Evolutionary conservation across 805 yeast species (phyloP).

Genomic region (Candida lessepsii): DNA sequence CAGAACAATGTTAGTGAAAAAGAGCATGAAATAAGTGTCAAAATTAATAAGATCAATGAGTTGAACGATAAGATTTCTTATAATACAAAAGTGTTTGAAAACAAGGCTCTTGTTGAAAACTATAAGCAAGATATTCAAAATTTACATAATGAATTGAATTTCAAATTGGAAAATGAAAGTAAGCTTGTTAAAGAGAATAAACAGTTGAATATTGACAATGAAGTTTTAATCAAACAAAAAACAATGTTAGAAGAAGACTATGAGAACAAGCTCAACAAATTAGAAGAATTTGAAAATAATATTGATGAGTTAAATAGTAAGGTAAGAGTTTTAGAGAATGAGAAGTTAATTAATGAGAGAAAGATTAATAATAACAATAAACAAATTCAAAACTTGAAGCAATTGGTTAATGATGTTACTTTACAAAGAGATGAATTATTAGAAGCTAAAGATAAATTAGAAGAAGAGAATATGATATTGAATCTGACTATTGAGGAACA

Average conservation of each 20-base stretch:
- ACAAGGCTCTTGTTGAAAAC: constrained; percentile 41
- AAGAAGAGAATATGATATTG: constrained; percentile 28
- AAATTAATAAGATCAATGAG: constrained; percentile 47
- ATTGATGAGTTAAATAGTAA: constrained; percentile 28
- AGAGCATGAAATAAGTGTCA: constrained; percentile 51
- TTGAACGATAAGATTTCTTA: constrained; percentile 57
- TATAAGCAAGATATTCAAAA: constrained; percentile 52
- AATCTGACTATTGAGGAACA: constrained; percentile 27
- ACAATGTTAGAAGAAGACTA: constrained; percentile 27
- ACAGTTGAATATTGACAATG: constrained; percentile 57
- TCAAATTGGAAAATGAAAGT: constrained; percentile 62
- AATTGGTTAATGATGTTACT: constrained; percentile 58
- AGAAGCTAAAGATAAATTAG: constrained; percentile 31
- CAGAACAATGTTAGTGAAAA: constrained; percentile 58
- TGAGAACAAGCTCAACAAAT: constrained; percentile 41
- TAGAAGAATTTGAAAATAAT: constrained; percentile 34
- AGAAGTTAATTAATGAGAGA: constrained; percentile 34
- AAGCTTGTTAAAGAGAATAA: constrained; percentile 63
- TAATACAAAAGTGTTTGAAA: constrained; percentile 46
- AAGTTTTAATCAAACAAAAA: constrained; percentile 35
- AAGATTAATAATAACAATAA: constrained; percentile 34
- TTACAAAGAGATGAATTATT: constrained; percentile 62
- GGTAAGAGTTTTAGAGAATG: constrained; percentile 32
- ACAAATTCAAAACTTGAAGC: constrained; percentile 57
- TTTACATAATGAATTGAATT: constrained; percentile 52